Base-by-base conservation (phyloP, 2,329 filamentous ascomycete species). In the Blastomyces parvus region DNA sequence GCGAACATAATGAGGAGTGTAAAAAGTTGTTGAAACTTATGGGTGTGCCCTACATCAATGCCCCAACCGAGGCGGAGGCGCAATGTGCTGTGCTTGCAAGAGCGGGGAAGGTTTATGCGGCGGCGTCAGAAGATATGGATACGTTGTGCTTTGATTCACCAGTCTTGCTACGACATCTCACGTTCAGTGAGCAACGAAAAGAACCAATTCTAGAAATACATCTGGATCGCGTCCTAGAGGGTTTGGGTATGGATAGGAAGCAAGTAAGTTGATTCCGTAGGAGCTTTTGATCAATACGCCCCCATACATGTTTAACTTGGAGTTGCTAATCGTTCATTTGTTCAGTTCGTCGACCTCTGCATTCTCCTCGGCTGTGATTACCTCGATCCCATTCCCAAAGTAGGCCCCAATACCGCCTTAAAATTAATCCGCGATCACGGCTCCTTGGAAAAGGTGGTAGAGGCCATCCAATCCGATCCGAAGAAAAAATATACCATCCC, bases 341-440 rank as follows among this genome's bases (percentile, higher is more conserved):
- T 27, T 11, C 71, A 97, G 88, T 99, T 99, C 74, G 91, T 99
- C 71, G 94, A 99, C 75, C 86, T 99, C 60, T 99, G 94, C 73
- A 99, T 99, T 71, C 84, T 99, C 13, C 88, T 99, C 56, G 94
- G 94, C 69, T 99, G 94, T 77, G 94, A 99, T 75, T 99, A 99
- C 73, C 86, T 97, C 73, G 94, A 99, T 70, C 93, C 94, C 0
- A 89, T 99, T 69, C 94, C 94, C 70, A 97, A 96, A 74, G 83
- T 99, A 67, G 94, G 94, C 25, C 93, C 94, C 4, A 88, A 86
- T 70, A 97, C 94, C 0, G 94, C 94, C 1, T 82, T 97, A 61
- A 96, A 95, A 75, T 82, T 99, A 65, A 97, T 99, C 70, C 91
- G 91, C 68, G 93, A 99, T 71, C 87, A 97, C 78, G 90, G 90